Base-by-base conservation (phyloP, 1,284 basidiomycete species). In the Sporisorium sorghi region DNA sequence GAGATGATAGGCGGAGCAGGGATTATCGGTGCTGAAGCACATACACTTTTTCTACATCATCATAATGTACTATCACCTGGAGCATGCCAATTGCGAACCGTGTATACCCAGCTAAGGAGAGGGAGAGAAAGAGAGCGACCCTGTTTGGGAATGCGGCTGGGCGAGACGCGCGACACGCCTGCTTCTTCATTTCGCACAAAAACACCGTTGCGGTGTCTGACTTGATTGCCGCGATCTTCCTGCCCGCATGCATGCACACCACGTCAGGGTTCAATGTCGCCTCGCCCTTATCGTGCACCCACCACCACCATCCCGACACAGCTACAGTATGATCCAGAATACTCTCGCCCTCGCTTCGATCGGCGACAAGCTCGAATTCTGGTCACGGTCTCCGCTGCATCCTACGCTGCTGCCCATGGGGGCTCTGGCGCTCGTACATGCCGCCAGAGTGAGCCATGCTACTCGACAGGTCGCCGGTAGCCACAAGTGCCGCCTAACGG, bases 391-490 rank as follows among this genome's bases (percentile, higher is more conserved):
- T 0, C 63, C 69, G 0, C 24, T 72, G n/a, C 69, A 72, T 30
- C 63, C 54, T 1, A 58, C 49, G 0, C 40, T 76, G 42, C 49
- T 78, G 1, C 78, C 78, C 24, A 46, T 79, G 15, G 76, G 73
- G 14, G 30, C 56, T 11, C 49, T 79, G 6, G 59, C 58, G 0
- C 40, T 79, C 14, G 26, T 74, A 4, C 78, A 79, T 28, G 76
- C 78, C 17, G 33, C 72, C 2, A 56, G 78, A n/a, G 68, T 79
- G 35, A 79, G 78, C 43, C 76, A 78, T 69, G 76, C 58, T 9
- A 78, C 76, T 5, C 76, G 78, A 14, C 64, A 72, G 51, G 61
- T 79, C 9, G 61, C 64, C 19, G 78, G 78, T 3, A 69, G 73
- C 14, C 42, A 49, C 46, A 56, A 44, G 33, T 65, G 51, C 30